phyloP scores from a whole-genome alignment of 192 early-diverging fungal genomes.

The Phlyctochytrium planicorne region DNA sequence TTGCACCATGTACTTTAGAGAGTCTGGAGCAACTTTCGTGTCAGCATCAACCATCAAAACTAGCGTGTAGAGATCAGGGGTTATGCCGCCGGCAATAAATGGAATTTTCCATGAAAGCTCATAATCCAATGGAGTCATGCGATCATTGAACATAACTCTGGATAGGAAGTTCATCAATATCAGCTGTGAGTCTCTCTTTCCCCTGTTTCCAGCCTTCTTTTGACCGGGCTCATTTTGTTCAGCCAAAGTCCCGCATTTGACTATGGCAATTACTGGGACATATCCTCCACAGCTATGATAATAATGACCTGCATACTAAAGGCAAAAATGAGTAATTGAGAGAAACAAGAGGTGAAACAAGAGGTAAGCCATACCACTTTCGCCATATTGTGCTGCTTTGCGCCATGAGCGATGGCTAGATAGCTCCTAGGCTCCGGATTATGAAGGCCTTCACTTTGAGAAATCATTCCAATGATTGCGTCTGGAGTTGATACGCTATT shows the following conservation, averaged over 20 bases:
- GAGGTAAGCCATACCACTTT: slow-evolving; percentile 40
- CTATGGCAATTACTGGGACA: slow-evolving; percentile 41
- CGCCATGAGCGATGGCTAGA: slow-evolving; percentile 87
- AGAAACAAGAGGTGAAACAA: too few relatives aligned
- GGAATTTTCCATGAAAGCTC: slow-evolving; percentile 81
- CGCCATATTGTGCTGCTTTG: slow-evolving; percentile 90
- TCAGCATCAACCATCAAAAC: slow-evolving; percentile 85
- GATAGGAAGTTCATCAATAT: slow-evolving; percentile 93
- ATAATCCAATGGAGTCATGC: slow-evolving; percentile 86
- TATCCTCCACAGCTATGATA: slow-evolving; percentile 17
- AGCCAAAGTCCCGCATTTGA: slow-evolving; percentile 47
- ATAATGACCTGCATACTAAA: slow-evolving; percentile 19
- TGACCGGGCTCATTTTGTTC: slow-evolving; percentile 35
- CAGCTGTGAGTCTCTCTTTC: slow-evolving; percentile 95
- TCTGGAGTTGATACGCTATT: slow-evolving; percentile 81
- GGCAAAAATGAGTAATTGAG: not conserved
- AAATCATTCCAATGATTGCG: slow-evolving; percentile 73
- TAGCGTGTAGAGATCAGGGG: slow-evolving; percentile 75
- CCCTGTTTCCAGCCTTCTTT: slow-evolving; percentile 49
- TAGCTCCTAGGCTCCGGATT: slow-evolving; percentile 35
- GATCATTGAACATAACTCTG: slow-evolving; percentile 76
- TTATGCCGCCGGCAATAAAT: slow-evolving; percentile 72
- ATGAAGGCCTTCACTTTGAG: slow-evolving; percentile 15
- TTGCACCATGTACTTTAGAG: slow-evolving; percentile 42
- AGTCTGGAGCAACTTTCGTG: slow-evolving; percentile 52